Evolutionary conservation across 2,329 filamentous ascomycete genomes (phyloP), one percentile per base, ranked within the genome.

Genomic region (Pezicula rhizophila): DNA sequence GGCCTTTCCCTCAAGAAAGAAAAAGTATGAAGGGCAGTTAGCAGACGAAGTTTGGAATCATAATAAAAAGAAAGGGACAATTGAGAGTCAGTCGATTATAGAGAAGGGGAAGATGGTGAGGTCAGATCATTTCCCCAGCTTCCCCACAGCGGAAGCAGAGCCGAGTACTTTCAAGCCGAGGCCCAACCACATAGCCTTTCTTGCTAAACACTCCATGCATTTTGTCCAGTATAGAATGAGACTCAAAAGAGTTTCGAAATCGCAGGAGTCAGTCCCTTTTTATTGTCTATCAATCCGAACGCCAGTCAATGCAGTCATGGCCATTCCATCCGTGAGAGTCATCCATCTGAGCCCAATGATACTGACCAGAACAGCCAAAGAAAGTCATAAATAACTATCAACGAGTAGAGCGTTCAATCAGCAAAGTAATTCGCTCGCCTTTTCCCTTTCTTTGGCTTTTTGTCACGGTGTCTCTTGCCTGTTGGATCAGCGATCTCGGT

Each of bases 391-490:
- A 28, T 3, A 45, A n/a, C 25, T 31, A 46, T 18, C 17, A 15
- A 31, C 28, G 8, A 31, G 28, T 11, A 31, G 28, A 31, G 28
- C 28, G 33, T 39, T 55, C 48, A 64, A 55, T 64, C 62, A 3
- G 57, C 59, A 49, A 66, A 66, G 46, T 66, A 66, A 54, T 66
- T 54, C n/a, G 61, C 63, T 52, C 64, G 61, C 46, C 63, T 57
- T 52, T 66, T 66, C 18, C 63, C 63, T 45, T 80, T 85, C 51
- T 75, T 78, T 10, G 17, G 31, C 67, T 76, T 82, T 54, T 80
- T 78, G 37, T 82, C 81, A n/a, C 80, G 93, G 70, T 99, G 93
- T 74, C 96, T 97, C 80, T 99, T 99, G 49, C 84, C 79, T 45
- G 74, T 74, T 50, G 74, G 74, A 50, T 96, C 92, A 51, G 84